Base-by-base conservation (phyloP, 345 rosid species). In the Firmiana major region DNA sequence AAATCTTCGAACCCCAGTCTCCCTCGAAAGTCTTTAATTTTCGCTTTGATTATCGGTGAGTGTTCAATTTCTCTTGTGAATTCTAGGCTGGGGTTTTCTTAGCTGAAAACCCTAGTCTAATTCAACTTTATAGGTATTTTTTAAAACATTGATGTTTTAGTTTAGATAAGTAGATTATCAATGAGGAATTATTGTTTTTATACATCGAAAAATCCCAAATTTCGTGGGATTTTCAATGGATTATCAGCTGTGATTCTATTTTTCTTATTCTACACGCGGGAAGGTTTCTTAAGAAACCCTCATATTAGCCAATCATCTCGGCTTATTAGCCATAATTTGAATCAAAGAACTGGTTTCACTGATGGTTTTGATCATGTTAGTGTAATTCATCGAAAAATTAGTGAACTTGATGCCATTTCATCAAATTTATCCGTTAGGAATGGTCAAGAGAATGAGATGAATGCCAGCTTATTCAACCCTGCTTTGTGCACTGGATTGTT, bases 401-500 rank as follows among this genome's bases (percentile, higher is more conserved):
- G 58, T 16, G 81, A 86, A 78, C 55, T 72, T 71, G 75, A 72
- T 43, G 65, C 15, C 38, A 69, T 75, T 69, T 77, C 75, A 1
- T 83, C 84, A 0, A 74, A 17, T 57, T 79, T 74, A 42, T 75
- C 45, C 75, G 75, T 76, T 21, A 63, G 67, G 58, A 8, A 53
- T 74, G 84, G 57, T 77, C 77, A 72, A 43, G 24, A 58, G 58
- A 71, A 28, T 55, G 85, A 79, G 63, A 57, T 84, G 71, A 79
- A 79, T 58, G 84, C 6, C 2, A 84, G 43, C 59, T 70, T 28
- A 60, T 31, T 63, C 15, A 60, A 40, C 80, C 82, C 88, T 36
- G 81, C 82, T 13, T 11, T 85, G 6, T 89, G 94, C 55, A 66
- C 86, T 0, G 92, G 89, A 36, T 84, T 89, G 76, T 74, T 80